Evolutionary conservation across 192 early-diverging fungal genomes (phyloP), one percentile per base, ranked within the genome.

Genomic region (Podila epicladia): DNA sequence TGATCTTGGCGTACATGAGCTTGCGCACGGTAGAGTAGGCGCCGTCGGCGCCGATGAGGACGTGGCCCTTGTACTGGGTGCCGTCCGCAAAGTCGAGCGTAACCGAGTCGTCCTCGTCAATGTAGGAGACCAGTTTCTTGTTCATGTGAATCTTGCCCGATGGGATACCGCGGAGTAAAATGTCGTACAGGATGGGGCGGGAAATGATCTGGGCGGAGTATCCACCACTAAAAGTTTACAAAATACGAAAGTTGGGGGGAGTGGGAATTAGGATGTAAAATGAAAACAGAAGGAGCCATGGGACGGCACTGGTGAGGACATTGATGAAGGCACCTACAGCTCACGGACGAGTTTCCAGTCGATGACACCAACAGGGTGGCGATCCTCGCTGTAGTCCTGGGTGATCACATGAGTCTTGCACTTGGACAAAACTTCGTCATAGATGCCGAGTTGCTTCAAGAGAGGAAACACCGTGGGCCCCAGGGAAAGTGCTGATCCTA

Each of bases 11-110:
- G 15, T 72, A 72, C 13, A 72, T 61, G 15, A n/a, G 26, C 50
- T 64, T 45, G 31, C 70, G 70, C 24, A 72, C 62, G 8, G 22
- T 26, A 7, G 59, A 61, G 59, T 61, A 61, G 9, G 59, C 59
- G 29, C 59, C 59, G 5, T 61, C 70, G 6, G 70, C 70, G 6
- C 70, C 70, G 26, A 72, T 62, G 1, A 72, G 35, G 2, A 72
- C 53, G 6, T 72, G 41, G 15, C 70, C 69, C 17, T 62, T 11
- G 20, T 62, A 15, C 6, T n/a, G 31, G 2, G 58, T 35, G 24
- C 24, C 31, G 26, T 71, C 69, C 26, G 38, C 26, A 48, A 17
- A 62, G 12, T 37, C 45, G 24, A 71, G n/a, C 24, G 24, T n/a
- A 5, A 61, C 69, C 33, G 20, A 29, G n/a, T 57, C 28, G 1